These are phyloP conservation scores for Aspergillus quadricinctus DNA, from an alignment of 2,329 filamentous ascomycete species.

Conservation along the genomic window DNA sequence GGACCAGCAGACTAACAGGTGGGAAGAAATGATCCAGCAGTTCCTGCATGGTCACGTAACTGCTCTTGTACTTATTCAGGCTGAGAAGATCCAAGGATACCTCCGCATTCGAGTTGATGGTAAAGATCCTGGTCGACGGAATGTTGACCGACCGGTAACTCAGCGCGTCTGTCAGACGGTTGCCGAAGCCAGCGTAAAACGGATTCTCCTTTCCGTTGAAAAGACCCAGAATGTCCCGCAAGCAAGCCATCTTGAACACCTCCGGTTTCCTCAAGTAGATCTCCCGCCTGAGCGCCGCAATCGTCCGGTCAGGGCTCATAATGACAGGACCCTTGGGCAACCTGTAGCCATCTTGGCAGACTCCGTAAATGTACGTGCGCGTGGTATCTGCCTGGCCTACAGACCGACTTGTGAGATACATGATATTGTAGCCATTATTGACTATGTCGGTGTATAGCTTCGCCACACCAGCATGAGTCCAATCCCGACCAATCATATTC, in stretches of 20 bases:
- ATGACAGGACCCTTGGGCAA: slow-evolving; percentile 91
- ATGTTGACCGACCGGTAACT: slow-evolving; percentile 96
- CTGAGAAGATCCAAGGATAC: slow-evolving; percentile 86
- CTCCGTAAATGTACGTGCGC: slow-evolving; percentile 80
- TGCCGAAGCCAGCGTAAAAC: slow-evolving; percentile 96
- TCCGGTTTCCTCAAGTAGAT: slow-evolving; percentile 95
- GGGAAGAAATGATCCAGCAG: slow-evolving; percentile 98
- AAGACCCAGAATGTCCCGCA: slow-evolving; percentile 86
- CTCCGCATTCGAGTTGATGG: slow-evolving; percentile 96
- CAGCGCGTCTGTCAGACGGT: slow-evolving; percentile 90
- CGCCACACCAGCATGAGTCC: slow-evolving; percentile 94
- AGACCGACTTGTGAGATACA: slow-evolving; percentile 92
- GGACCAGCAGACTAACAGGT: slow-evolving; percentile 79
- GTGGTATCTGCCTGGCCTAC: slow-evolving; percentile 93
- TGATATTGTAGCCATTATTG: slow-evolving; percentile 95
- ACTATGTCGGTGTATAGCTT: slow-evolving; percentile 96
- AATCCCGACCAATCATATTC: slow-evolving; percentile 95
- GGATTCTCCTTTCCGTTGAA: slow-evolving; percentile 74
- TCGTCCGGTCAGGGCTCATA: slow-evolving; percentile 88
- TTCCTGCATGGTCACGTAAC: slow-evolving; percentile 94
- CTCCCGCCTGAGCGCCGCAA: slow-evolving; percentile 86
- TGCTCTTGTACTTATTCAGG: slow-evolving; percentile 92
- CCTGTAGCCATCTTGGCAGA: slow-evolving; percentile 79
- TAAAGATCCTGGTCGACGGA: slow-evolving; percentile 89
- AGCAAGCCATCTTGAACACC: slow-evolving; percentile 98